A percentile compares a stretch with the other conserved stretches of the same genome.
Conservation (phyloP, 2,329 filamentous ascomycete species). For the Beauveria sp. region DNA sequence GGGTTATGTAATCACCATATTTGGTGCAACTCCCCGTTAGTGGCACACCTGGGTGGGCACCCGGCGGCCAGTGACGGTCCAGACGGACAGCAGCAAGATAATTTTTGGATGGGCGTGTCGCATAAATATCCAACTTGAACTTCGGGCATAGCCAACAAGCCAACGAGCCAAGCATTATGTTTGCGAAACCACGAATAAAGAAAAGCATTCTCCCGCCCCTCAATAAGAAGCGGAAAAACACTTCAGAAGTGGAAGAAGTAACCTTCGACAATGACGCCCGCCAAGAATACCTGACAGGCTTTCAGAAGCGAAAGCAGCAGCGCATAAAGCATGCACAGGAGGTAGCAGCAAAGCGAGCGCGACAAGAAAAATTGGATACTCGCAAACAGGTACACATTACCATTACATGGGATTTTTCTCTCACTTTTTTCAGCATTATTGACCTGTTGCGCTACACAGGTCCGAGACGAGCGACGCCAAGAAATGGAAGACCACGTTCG, state of each 20-base stretch:
- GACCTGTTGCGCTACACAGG: slow-evolving; percentile 38
- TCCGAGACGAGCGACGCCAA: slow-evolving; percentile 73
- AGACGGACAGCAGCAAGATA: neutral
- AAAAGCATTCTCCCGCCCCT: slow-evolving; percentile 49
- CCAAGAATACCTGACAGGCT: slow-evolving; percentile 85
- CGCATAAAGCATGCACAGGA: slow-evolving; percentile 81
- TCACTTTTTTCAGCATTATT: neutral
- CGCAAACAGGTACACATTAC: slow-evolving; percentile 60
- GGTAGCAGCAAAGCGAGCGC: slow-evolving; percentile 65
- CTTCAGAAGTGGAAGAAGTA: slow-evolving; percentile 65
- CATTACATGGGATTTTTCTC: slow-evolving; percentile 3
- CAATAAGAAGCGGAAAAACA: slow-evolving; percentile 59
- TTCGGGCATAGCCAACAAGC: neutral
- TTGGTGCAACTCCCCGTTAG: slow-evolving; percentile 14
- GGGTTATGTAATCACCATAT: slow-evolving; percentile 6
- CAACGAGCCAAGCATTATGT: slow-evolving; percentile 25
- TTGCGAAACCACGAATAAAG: slow-evolving; percentile 52
- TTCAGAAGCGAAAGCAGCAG: slow-evolving; percentile 90
- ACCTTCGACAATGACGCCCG: slow-evolving; percentile 74
- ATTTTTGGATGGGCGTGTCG: slow-evolving; percentile 4
- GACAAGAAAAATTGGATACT: slow-evolving; percentile 65
- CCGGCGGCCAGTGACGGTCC: neutral
- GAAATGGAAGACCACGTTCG: slow-evolving; percentile 78
- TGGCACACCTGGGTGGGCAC: slow-evolving; percentile 17
- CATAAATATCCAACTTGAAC: neutral